Evolutionary conservation across 1,284 basidiomycete species (phyloP), one percentile per base, ranked within the genome.

Genomic region (Neotropicomus parvogracilis): DNA sequence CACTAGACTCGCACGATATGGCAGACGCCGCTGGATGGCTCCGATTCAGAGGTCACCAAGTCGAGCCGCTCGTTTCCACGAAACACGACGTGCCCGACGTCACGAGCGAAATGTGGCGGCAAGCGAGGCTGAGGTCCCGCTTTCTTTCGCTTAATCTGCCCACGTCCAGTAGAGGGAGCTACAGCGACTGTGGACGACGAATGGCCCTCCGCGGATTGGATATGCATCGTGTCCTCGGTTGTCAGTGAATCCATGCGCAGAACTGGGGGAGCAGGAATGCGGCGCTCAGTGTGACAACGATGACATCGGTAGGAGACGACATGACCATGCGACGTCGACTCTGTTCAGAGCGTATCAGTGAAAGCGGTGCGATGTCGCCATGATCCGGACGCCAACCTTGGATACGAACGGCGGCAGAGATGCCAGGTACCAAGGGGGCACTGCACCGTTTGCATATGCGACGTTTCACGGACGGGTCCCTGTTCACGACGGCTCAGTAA

Each of bases 381-480:
- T 8, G 13, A 6, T 13, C 10, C 6, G 16, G 4, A 31, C 4
- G 70, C 79, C 33, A 53, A 86, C 89, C 66, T 67, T 80, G 79
- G 6, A 87, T 66, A 7, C 88, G 79, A 11, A 88, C 75, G 6
- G 70, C 72, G 0, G 78, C 76, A 1, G 85, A 83, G 3, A 75
- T 54, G 9, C 89, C 90, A 1, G 87, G 83, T 2, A 89, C 60
- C 6, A 91, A 72, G 2, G 85, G 71, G 0, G 71, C 66, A 46
- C 78, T 74, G 59, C 90, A 92, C 2, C 72, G 70, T 60, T 77
- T 80, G 68, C 89, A 92, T 11, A 91, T 58, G 0, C 82, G 81
- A 13, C 89, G 81, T 63, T 92, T 92, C 17, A 91, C 73, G 3
- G 75, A 71, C 0, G 89, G 89, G 62, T 91, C 90, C 59, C 89